Evolutionary conservation across 208 protist genomes (phyloP).

Genomic region (Endotrypanum monterogeii): DNA sequence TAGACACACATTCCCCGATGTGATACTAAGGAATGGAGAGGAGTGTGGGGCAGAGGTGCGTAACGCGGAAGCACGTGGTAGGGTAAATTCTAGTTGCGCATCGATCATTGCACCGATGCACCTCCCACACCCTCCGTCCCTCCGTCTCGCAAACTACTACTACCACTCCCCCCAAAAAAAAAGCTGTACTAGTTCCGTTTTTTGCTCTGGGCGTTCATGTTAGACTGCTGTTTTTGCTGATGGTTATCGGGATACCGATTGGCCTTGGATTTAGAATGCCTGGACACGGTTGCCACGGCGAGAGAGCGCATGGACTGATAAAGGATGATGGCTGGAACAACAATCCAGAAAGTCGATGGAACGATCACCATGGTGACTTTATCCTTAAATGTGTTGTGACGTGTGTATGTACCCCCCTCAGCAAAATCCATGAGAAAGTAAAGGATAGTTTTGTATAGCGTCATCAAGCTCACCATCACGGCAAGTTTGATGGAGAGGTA

Average conservation of each 20-base stretch:
- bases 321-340: conserved; percentile 52
- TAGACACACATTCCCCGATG: background rate
- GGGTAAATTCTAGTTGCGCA: background rate
- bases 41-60: background rate
- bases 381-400: conserved; percentile 61
- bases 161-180: no score
- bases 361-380: conserved; percentile 52
- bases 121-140: no score
- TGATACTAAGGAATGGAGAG: background rate
- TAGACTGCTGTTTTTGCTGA: background rate
- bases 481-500: conserved; percentile 45
- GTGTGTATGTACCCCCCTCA: conserved; percentile 66
- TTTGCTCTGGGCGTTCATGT: conserved; percentile 9
- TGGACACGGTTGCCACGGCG: conserved; percentile 9
- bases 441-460: conserved; percentile 80
- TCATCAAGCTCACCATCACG: conserved; percentile 64
- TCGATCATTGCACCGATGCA: no score
- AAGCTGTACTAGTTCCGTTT: conserved; percentile 10
- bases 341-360: conserved; percentile 69
- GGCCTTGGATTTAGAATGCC: background rate
- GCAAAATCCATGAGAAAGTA: conserved; percentile 71
- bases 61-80: background rate
- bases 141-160: no score
- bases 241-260: background rate
- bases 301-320: conserved; percentile 44